Evolutionary conservation across 805 yeast genomes (phyloP), one percentile per base, ranked within the genome.

Genomic region (Saccharomycopsis babjevae): DNA sequence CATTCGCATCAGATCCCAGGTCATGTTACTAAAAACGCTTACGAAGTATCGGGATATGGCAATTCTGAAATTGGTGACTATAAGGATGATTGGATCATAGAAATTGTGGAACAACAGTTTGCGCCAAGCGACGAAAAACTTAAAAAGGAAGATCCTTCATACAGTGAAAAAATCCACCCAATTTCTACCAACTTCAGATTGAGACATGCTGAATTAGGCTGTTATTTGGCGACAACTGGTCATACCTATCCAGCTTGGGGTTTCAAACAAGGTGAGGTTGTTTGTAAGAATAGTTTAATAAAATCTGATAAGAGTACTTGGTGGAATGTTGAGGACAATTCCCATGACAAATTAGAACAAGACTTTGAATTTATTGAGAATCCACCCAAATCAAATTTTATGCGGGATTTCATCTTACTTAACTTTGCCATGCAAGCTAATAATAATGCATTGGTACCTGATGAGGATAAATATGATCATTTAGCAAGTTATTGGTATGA

Each of bases 31-130:
- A 81, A 79, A 60, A 73, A 78, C 42, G 81, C 81, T 59, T 86
- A 78, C 75, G 99, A 94, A 76, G 97, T 89, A 16, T 83, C 97
- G 11, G 88, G 97, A 69, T 90, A 90, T 70, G 96, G 97, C 61
- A 81, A 83, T 65, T 78, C 80, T 56, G 76, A 80, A 0, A 71
- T 83, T 63, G 93, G 94, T 63, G 98, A 93, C 68, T 72, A 72
- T 3, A 88, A 88, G 69, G 97, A 92, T 71, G 86, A 94, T 72
- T 94, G 99, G 99, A 75, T 86, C 43, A 77, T 93, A 54, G 97
- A 93, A 74, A 79, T 94, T 66, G 88, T 83, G 60, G 82, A 82
- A 56, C 93, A 88, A 70, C 67, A 59, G 1, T 25, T 59, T 20
- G 54, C 59, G 7, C 59, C 61, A 32, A 54, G 36, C 1, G 54